phyloP scores from a whole-genome alignment of 2,329 filamentous ascomycete species.

The Ophiocordyceps polyrhachis-furcata region DNA sequence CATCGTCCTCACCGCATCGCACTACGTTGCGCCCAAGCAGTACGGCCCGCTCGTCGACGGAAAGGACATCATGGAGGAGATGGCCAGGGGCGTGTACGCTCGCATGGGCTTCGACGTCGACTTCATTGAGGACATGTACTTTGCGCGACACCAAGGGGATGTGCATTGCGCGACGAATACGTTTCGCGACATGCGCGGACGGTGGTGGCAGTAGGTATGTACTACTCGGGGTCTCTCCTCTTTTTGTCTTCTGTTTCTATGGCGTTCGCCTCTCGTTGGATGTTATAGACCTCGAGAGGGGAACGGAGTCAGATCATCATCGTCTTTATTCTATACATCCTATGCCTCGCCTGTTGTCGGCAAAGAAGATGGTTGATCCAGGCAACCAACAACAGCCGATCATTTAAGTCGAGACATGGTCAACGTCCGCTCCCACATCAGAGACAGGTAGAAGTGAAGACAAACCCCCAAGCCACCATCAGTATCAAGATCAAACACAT shows the following conservation, averaged over 20 bases:
- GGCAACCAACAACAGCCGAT: no score
- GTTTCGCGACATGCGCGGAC: slow-evolving; percentile 1
- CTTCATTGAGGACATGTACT: slow-evolving; percentile 10
- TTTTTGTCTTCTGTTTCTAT: no score
- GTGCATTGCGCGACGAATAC: slow-evolving; percentile 10
- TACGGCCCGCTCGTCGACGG: slow-evolving; percentile 9
- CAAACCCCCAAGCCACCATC: no score
- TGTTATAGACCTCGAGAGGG: neutral
- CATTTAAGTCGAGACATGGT: no score
- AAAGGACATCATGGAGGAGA: slow-evolving; percentile 8
- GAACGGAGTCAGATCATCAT: neutral
- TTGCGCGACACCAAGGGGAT: slow-evolving; percentile 8
- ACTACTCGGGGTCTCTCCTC: no score
- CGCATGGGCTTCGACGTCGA: slow-evolving; percentile 6
- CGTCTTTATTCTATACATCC: neutral
- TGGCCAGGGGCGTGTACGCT: slow-evolving; percentile 5
- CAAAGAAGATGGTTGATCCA: no score
- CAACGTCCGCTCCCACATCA: no score
- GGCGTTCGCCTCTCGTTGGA: no score
- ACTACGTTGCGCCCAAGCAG: slow-evolving; percentile 7
- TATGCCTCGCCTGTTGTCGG: no score
- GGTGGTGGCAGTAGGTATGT: slow-evolving; percentile 5
- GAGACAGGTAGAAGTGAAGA: no score
- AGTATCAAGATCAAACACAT: no score
- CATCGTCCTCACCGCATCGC: slow-evolving; percentile 3